phyloP scores from a whole-genome alignment of 2,329 filamentous ascomycete species.

The Xylaria polymorpha region DNA sequence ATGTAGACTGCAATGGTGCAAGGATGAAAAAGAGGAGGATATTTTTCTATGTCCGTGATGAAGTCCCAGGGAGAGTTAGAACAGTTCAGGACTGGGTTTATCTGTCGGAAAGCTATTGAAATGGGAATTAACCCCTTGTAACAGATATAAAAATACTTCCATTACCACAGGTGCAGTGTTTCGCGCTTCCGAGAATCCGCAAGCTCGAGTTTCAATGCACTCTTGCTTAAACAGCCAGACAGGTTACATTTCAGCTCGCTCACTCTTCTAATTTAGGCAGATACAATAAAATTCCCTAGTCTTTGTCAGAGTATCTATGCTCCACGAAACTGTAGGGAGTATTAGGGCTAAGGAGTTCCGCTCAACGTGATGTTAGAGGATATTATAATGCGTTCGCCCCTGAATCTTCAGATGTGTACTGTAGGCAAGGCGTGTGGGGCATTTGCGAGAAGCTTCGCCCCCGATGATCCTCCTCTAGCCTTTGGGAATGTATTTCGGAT shows the following conservation, averaged over 20 bases:
- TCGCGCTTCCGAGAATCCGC: background rate
- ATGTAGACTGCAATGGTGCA: slow-evolving; percentile 10
- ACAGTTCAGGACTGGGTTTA: slow-evolving; percentile 32
- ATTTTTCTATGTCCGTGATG: slow-evolving; percentile 21
- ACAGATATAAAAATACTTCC: background rate
- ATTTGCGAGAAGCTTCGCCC: slow-evolving; percentile 27
- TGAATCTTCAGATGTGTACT: background rate
- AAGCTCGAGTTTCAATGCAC: background rate
- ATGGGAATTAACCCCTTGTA: background rate
- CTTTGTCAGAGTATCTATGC: too few relatives aligned
- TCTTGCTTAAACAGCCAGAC: background rate
- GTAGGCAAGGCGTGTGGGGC: slow-evolving; percentile 22
- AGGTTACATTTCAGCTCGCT: background rate
- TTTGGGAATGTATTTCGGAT: slow-evolving; percentile 16
- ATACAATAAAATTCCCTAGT: too few relatives aligned
- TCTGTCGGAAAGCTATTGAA: slow-evolving; percentile 9
- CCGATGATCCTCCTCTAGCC: background rate
- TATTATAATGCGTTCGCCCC: background rate
- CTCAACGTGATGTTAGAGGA: background rate
- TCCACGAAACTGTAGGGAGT: too few relatives aligned
- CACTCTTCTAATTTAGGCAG: too few relatives aligned
- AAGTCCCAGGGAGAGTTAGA: background rate
- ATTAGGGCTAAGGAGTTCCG: too few relatives aligned
- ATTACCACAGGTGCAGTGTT: background rate
- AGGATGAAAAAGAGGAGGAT: slow-evolving; percentile 27